Evolutionary conservation across 2,329 filamentous ascomycete species (phyloP), one percentile per base, ranked within the genome.

Genomic region (Colletotrichum truncatum): DNA sequence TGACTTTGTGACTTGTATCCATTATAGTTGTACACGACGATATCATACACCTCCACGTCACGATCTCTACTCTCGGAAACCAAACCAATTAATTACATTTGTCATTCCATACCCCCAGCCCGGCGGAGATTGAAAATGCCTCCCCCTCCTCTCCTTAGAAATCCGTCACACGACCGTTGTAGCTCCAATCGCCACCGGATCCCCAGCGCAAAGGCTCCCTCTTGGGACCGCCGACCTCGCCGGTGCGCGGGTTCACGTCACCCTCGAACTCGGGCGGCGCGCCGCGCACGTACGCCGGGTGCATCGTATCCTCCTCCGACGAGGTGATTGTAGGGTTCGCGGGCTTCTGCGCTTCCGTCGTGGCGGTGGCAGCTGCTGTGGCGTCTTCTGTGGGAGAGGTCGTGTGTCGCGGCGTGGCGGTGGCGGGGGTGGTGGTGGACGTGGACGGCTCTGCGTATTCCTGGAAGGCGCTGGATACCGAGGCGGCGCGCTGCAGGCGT

Each of bases 201-300:
- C 94, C 94, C 95, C 95, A 98, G 72, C 94, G 83, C 75, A 98
- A 75, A 54, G 96, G 96, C 80, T 99, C 95, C 75, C 97, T 98
- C 89, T 98, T 99, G 6, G 96, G 96, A 1, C 96, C 96, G 6
- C 96, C 96, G 10, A 98, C 89, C 84, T 99, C 96, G 23, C 96
- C 96, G 2, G 96, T 99, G 83, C 91, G 91, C 3, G 96, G 96
- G 77, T 99, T 98, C 59, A 84, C 85, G 57, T 98, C 94, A 64
- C 96, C 96, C 70, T 95, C 90, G 73, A 99, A 99, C 81, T 98
- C 95, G 2, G 96, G 94, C 73, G 90, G 87, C 43, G 94, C 91
- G 34, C 95, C 95, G 68, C 89, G 83, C 69, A 91, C 84, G 62
- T 95, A 81, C 75, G 93, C 89, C 62, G 90, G 88, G 39, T 85